Base-by-base conservation (phyloP, 164 flowering plant genomes). In the Houttuynia cordata region DNA sequence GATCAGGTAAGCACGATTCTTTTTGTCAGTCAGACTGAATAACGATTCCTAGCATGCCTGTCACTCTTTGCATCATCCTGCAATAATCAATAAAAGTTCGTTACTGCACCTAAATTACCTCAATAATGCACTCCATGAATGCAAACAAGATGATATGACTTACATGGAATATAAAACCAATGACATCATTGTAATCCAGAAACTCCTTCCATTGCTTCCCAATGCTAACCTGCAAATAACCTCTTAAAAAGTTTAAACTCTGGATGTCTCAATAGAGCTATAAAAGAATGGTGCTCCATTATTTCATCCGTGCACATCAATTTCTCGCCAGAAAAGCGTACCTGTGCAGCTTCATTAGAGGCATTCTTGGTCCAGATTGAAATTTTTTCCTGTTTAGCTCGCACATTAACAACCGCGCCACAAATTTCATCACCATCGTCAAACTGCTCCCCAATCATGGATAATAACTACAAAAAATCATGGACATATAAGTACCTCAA, bases 401-500 rank as follows among this genome's bases (percentile, higher is more conserved):
- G 68, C 30, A 88, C 84, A 72, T 75, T 88, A 62, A 90, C 82
- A 68, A 90, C 99, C 3, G 86, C 97, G 69, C 99, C 99, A 73
- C 99, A 93, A 30, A 93, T 88, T 69, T 93, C 99, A 76, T 88
- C 99, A 24, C 97, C 99, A 75, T 81, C 67, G 65, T 88, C 94
- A 71, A 93, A 93, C 69, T 93, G 99, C 65, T 93, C 99, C 24
- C 99, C 99, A 69, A 93, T 86, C 95, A 93, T 80, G 22, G 95
- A 97, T 65, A 93, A 70, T 79, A 90, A 67, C 97, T 93, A 59
- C 23, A 56, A 12, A 0, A 56, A 56, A n/a, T 30, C 30, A 20
- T 53, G 24, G 8, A 53, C 40, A 24, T n/a, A n/a, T 56, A 30
- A 24, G 0, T 1, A 56, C 37, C 6, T 30, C 37, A 30, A 30